Evolutionary conservation across 2,329 filamentous ascomycete genomes (phyloP).

Genomic region (Pestalotiopsis sp.): DNA sequence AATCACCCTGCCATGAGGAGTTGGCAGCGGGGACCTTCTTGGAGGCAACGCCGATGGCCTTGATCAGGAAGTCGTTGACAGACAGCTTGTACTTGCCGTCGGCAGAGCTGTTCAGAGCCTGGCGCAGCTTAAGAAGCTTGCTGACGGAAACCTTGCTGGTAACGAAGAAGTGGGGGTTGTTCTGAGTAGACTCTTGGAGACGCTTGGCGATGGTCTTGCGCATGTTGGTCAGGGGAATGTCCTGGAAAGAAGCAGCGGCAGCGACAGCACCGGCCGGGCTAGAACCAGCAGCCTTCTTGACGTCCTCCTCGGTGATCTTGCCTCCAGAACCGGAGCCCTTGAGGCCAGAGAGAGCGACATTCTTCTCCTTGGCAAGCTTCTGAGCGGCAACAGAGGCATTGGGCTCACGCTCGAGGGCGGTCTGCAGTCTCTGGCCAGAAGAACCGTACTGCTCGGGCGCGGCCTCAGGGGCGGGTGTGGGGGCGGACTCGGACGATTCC

Average conservation of each 20-base stretch:
- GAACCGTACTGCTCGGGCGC: slow-evolving; percentile 72
- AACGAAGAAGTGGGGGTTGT: slow-evolving; percentile 99
- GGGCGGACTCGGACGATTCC: slow-evolving; percentile 63
- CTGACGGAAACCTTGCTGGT: slow-evolving; percentile 86
- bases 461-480: slow-evolving; percentile 55
- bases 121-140: slow-evolving; percentile 95
- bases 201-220: slow-evolving; percentile 96
- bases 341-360: slow-evolving; percentile 73
- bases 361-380: slow-evolving; percentile 83
- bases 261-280: slow-evolving; percentile 56
- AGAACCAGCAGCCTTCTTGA: slow-evolving; percentile 80
- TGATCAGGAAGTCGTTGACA: slow-evolving; percentile 99
- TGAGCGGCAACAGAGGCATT: slow-evolving; percentile 74
- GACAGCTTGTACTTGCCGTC: slow-evolving; percentile 98
- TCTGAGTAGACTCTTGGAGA: slow-evolving; percentile 83
- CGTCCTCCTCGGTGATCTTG: slow-evolving; percentile 87
- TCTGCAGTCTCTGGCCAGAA: slow-evolving; percentile 77
- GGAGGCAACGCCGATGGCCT: slow-evolving; percentile 86
- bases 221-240: slow-evolving; percentile 87
- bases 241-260: slow-evolving; percentile 71
- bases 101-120: slow-evolving; percentile 85
- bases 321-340: slow-evolving; percentile 88
- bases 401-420: slow-evolving; percentile 81
- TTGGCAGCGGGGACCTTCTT: slow-evolving; percentile 96
- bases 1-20: slow-evolving; percentile 88